These are phyloP conservation scores for Aspergillus amoenus DNA, from an alignment of 2,329 filamentous ascomycete genomes.

Conservation along the genomic window DNA sequence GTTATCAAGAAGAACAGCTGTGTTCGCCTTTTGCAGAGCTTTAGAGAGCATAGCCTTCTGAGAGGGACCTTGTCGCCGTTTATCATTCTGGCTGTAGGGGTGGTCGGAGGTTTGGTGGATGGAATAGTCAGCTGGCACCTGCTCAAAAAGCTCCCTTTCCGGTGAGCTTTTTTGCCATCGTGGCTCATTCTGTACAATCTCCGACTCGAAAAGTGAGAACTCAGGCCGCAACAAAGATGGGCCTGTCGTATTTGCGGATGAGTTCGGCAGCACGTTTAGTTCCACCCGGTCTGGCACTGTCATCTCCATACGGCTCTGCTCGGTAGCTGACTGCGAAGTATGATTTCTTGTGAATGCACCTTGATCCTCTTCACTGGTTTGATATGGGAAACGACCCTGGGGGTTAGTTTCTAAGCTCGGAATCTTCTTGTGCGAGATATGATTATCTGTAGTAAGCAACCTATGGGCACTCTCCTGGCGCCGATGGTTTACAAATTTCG, in stretches of 20 bases:
- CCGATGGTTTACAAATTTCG: constrained; percentile 23
- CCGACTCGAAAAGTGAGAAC: constrained; percentile 21
- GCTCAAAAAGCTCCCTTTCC: not conserved
- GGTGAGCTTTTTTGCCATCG: constrained; percentile 4
- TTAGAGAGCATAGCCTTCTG: constrained; percentile 97
- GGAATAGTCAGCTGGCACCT: constrained; percentile 3
- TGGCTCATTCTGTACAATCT: constrained; percentile 1
- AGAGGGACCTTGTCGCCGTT: constrained; percentile 55
- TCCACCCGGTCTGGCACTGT: not conserved
- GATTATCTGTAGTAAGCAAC: constrained; percentile 23
- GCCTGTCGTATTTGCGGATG: constrained; percentile 2
- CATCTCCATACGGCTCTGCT: not conserved
- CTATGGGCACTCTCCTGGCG: constrained; percentile 23
- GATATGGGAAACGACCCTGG: constrained; percentile 2
- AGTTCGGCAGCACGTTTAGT: not conserved
- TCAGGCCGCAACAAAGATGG: constrained; percentile 9
- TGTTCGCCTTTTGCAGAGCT: constrained; percentile 92
- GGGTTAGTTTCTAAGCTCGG: constrained; percentile 15
- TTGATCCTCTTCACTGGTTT: constrained; percentile 4
- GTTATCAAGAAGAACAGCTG: constrained; percentile 92
- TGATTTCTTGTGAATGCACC: not conserved
- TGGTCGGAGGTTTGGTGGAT: constrained; percentile 4
- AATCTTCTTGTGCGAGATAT: constrained; percentile 15
- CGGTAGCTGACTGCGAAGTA: constrained; percentile 4
- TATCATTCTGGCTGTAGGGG: constrained; percentile 24